phyloP scores from a whole-genome alignment of 495 filamentous ascomycete genomes.

The Penicillium cataractarum region DNA sequence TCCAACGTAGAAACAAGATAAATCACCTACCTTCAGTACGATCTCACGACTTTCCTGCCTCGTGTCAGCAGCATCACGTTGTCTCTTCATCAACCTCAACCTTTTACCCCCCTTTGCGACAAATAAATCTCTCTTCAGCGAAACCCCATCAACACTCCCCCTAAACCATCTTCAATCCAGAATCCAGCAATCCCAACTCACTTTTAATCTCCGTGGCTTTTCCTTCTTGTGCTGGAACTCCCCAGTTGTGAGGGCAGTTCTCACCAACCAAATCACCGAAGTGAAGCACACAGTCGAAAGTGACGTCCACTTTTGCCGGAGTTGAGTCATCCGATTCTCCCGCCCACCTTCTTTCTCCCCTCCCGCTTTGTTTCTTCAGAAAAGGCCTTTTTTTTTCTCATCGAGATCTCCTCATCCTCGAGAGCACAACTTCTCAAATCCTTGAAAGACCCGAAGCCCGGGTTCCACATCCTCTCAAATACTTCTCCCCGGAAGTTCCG shows the following conservation, averaged over 20 bases:
- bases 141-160: not conserved
- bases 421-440: constrained; percentile 8
- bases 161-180: not conserved
- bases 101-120: no score
- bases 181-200: not conserved
- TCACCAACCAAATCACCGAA: constrained; percentile 7
- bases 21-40: not conserved
- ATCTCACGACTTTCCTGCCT: no score
- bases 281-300: constrained; percentile 15
- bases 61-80: constrained; percentile 7
- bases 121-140: not conserved
- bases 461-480: not conserved
- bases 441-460: not conserved
- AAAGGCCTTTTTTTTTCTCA: constrained; percentile 8
- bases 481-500: not conserved
- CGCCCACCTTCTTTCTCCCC: constrained; percentile 15
- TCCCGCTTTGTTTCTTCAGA: constrained; percentile 18
- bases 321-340: constrained; percentile 31
- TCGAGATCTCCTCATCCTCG: not conserved
- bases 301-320: constrained; percentile 25
- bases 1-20: not conserved
- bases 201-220: not conserved
- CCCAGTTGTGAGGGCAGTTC: not conserved
- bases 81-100: not conserved
- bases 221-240: not conserved